phyloP scores from a whole-genome alignment of 139 green algal genomes.

The Ettlia oleoabundans region DNA sequence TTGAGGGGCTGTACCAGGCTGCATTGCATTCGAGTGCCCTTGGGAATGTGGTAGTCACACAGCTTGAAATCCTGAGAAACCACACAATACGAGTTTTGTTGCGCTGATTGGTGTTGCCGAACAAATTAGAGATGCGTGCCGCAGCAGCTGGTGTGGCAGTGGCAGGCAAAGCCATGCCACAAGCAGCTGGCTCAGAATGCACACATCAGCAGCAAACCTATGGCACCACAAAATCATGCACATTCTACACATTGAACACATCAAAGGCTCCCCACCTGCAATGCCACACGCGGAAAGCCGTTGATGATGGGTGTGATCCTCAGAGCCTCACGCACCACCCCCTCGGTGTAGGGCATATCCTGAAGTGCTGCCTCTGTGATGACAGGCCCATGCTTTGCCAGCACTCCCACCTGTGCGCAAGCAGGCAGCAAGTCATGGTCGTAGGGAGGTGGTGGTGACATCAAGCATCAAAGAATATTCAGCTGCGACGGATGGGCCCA shows the following conservation, averaged over 20 bases:
- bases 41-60: constrained; percentile 13
- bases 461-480: too few relatives aligned
- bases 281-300: constrained; percentile 1
- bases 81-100: too few relatives aligned
- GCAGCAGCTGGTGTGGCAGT: too few relatives aligned
- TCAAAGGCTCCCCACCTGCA: constrained; percentile 2
- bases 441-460: too few relatives aligned
- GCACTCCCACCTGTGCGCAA: neutral
- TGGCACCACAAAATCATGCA: neutral
- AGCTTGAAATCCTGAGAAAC: constrained; percentile 33
- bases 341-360: constrained; percentile 35
- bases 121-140: too few relatives aligned
- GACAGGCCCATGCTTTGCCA: constrained; percentile 25
- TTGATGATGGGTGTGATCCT: constrained; percentile 26
- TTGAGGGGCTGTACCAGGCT: constrained; percentile 7
- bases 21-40: constrained; percentile 18
- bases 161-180: too few relatives aligned
- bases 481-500: too few relatives aligned
- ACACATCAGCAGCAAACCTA: neutral
- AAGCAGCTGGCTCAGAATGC: too few relatives aligned
- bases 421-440: too few relatives aligned
- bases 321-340: constrained; percentile 8
- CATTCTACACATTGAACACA: neutral
- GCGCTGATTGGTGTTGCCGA: too few relatives aligned
- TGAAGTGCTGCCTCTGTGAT: constrained; percentile 26